phyloP scores from a whole-genome alignment of 345 rosid species.

The Brassica carinata region DNA sequence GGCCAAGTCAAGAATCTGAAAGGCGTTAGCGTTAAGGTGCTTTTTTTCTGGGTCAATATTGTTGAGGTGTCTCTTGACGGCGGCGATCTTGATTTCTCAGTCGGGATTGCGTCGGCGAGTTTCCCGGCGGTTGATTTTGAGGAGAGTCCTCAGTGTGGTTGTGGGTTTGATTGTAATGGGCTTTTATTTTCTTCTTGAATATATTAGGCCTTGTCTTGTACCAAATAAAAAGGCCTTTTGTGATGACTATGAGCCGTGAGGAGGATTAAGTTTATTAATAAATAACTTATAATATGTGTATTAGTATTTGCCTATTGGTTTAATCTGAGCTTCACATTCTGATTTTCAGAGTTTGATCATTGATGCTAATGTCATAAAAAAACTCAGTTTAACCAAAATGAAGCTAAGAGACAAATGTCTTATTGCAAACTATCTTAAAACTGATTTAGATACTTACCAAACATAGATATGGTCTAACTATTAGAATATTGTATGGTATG shows the following conservation, averaged over 20 bases:
- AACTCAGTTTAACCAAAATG: not conserved
- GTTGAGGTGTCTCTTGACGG: conserved; percentile 50
- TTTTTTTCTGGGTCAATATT: conserved; percentile 62
- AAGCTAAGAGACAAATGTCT: not conserved
- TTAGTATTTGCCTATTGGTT: not conserved
- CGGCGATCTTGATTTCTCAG: conserved; percentile 54
- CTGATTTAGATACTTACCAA: not conserved
- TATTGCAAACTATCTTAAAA: not conserved
- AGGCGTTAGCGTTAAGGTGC: conserved; percentile 59
- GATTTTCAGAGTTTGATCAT: not conserved
- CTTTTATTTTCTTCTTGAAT: conserved; percentile 26
- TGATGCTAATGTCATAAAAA: not conserved
- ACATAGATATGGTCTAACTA: not conserved
- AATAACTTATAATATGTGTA: not conserved
- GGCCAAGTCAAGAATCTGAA: conserved; percentile 50
- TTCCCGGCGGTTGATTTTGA: conserved; percentile 56
- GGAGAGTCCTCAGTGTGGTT: conserved; percentile 85
- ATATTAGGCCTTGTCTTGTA: not conserved
- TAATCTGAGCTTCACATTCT: not conserved
- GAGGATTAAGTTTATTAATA: not conserved
- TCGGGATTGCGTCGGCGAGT: conserved; percentile 63
- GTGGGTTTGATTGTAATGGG: conserved; percentile 69
- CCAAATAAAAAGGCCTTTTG: not conserved
- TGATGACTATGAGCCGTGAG: not conserved
- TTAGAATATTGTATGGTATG: not conserved